Evolutionary conservation across 2,329 filamentous ascomycete genomes (phyloP).

Genomic region (Trichoderma atrobrunneum): DNA sequence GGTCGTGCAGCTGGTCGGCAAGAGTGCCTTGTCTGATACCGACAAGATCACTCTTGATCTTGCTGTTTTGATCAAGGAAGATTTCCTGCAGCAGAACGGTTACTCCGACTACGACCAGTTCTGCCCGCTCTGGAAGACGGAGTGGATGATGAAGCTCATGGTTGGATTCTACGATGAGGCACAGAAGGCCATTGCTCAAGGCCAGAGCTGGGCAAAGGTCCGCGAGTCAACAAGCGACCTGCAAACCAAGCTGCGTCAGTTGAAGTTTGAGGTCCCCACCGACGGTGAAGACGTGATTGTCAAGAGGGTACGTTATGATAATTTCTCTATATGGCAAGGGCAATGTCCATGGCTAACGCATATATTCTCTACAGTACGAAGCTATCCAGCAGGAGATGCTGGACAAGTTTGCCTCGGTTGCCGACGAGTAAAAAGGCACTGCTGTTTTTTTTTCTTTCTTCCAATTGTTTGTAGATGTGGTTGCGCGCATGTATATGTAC

Average conservation of each 20-base stretch:
- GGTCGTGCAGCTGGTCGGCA: conserved; percentile 96
- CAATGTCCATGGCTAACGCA: conserved; percentile 36
- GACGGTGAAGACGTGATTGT: conserved; percentile 77
- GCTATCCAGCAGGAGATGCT: conserved; percentile 85
- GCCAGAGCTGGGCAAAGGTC: conserved; percentile 88
- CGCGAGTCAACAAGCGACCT: conserved; percentile 86
- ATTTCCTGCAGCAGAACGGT: conserved; percentile 98
- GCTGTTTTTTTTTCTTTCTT: not conserved
- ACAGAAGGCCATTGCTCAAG: conserved; percentile 90
- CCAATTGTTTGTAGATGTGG: conserved; percentile 20
- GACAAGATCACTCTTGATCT: conserved; percentile 99
- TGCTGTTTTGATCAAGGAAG: conserved; percentile 89
- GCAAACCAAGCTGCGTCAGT: conserved; percentile 77
- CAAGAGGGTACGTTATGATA: conserved; percentile 68
- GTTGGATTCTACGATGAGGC: conserved; percentile 97
- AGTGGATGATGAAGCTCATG: conserved; percentile 99
- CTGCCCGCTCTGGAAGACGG: conserved; percentile 99
- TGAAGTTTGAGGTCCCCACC: conserved; percentile 94
- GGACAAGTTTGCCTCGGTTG: conserved; percentile 94
- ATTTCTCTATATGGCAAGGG: not conserved
- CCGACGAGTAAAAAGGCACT: conserved; percentile 71
- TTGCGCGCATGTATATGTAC: conserved; percentile 13
- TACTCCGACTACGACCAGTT: conserved; percentile 99
- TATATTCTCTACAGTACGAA: conserved; percentile 69
- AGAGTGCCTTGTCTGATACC: conserved; percentile 89